phyloP scores from a whole-genome alignment of 2,329 filamentous ascomycete genomes.

The Leptosphaerulina australis region DNA sequence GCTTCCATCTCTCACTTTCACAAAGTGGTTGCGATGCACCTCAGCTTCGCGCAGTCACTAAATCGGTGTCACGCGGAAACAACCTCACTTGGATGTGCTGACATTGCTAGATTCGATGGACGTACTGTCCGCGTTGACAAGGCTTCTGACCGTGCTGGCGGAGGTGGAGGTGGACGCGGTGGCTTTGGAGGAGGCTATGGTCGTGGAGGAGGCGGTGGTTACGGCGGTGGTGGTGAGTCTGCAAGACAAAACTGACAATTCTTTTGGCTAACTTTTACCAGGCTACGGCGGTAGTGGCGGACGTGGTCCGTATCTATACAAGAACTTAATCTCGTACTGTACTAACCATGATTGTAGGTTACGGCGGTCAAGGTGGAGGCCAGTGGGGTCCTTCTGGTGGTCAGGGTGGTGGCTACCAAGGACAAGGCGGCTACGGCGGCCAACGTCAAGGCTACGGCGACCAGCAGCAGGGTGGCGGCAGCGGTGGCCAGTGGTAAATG shows the following conservation, averaged over 20 bases:
- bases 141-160: constrained; percentile 76
- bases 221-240: constrained; percentile 30
- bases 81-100: constrained; percentile 9
- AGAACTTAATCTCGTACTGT: neutral
- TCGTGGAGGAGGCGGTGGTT: constrained; percentile 38
- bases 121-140: constrained; percentile 95
- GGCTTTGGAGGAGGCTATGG: constrained; percentile 40
- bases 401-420: constrained; percentile 41
- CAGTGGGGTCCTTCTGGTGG: constrained; percentile 32
- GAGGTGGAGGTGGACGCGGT: constrained; percentile 52
- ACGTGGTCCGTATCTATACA: constrained; percentile 22
- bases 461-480: constrained; percentile 37
- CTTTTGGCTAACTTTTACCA: constrained; percentile 11
- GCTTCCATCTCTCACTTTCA: neutral
- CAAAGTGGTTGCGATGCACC: neutral
- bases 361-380: constrained; percentile 34
- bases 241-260: neutral
- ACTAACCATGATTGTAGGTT: constrained; percentile 23
- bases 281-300: constrained; percentile 31
- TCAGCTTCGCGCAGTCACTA: neutral
- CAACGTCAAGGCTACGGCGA: constrained; percentile 35
- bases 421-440: constrained; percentile 39
- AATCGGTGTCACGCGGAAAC: neutral
- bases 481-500: constrained; percentile 46
- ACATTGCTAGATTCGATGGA: constrained; percentile 77